Evolutionary conservation across 805 yeast genomes (phyloP).

Genomic region (Pichia membranifaciens): DNA sequence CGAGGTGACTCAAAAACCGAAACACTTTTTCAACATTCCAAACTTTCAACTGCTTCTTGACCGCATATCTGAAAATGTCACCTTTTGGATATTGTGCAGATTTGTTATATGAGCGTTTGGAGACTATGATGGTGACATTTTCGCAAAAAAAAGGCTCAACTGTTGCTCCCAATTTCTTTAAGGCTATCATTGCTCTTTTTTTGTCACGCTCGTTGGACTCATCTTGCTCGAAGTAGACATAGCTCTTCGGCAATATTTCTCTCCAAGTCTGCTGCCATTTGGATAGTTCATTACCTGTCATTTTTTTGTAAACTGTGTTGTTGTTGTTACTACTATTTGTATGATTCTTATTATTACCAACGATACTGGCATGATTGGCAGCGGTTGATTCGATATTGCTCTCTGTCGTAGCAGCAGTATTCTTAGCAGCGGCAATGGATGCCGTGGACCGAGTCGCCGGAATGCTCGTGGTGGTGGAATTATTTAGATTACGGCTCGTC

Average conservation of each 20-base stretch:
- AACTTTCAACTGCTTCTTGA: conserved; percentile 59
- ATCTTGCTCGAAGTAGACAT: conserved; percentile 50
- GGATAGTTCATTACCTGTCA: conserved; percentile 37
- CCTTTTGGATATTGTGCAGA: conserved; percentile 38
- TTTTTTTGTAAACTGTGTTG: conserved; percentile 19
- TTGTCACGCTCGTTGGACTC: conserved; percentile 33
- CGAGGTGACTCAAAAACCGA: conserved; percentile 66
- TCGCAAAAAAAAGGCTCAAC: conserved; percentile 55
- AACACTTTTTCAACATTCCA: conserved; percentile 86
- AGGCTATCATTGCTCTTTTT: conserved; percentile 30
- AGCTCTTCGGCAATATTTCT: conserved; percentile 48
- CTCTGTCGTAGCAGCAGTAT: not conserved
- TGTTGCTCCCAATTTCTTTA: conserved; percentile 46
- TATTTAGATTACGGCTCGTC: conserved; percentile 2
- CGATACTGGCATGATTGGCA: not conserved
- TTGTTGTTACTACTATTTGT: not conserved
- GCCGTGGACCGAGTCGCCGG: not conserved
- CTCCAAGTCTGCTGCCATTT: conserved; percentile 61
- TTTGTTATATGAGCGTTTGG: conserved; percentile 49
- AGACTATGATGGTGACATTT: conserved; percentile 70
- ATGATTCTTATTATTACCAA: not conserved
- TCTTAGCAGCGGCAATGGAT: not conserved
- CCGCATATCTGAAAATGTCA: conserved; percentile 66
- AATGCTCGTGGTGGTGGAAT: conserved; percentile 3
- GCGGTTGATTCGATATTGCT: not conserved